Conservation (phyloP, 2,329 filamentous ascomycete species). For the Huntiella savannae region DNA sequence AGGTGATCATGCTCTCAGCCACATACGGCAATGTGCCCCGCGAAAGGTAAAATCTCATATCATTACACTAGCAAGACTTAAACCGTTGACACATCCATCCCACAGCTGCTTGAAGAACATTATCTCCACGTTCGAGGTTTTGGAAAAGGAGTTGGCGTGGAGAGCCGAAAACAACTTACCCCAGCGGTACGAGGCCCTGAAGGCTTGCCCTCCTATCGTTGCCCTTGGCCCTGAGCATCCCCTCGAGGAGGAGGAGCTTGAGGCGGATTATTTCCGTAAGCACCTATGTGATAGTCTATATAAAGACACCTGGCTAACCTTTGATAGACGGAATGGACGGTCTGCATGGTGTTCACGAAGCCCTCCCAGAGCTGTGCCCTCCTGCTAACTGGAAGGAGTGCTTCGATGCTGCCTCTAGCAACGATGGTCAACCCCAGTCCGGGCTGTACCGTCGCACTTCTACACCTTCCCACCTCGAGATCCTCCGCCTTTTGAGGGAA, state of each 20-base stretch:
- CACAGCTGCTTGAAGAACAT: slow-evolving; percentile 62
- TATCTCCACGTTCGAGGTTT: slow-evolving; percentile 74
- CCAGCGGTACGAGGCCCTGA: slow-evolving; percentile 55
- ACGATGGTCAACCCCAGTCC: slow-evolving; percentile 22
- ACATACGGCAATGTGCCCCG: slow-evolving; percentile 90
- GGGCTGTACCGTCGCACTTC: slow-evolving; percentile 59
- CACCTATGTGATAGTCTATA: slow-evolving; percentile 8
- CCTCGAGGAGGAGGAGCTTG: slow-evolving; percentile 61
- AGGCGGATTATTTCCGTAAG: slow-evolving; percentile 77
- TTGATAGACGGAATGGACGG: slow-evolving; percentile 52
- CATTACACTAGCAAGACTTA: neutral
- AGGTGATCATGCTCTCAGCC: slow-evolving; percentile 68
- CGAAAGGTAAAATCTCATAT: slow-evolving; percentile 35
- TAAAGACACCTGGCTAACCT: neutral
- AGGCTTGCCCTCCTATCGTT: slow-evolving; percentile 57
- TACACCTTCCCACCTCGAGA: slow-evolving; percentile 60
- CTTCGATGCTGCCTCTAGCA: slow-evolving; percentile 25
- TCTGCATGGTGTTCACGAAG: slow-evolving; percentile 53
- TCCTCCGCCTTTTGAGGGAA: slow-evolving; percentile 66
- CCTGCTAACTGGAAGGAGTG: slow-evolving; percentile 55
- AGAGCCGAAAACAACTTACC: slow-evolving; percentile 46
- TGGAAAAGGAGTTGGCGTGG: slow-evolving; percentile 80
- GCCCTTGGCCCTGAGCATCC: slow-evolving; percentile 76
- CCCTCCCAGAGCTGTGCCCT: slow-evolving; percentile 57
- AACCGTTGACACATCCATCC: neutral